Conservation (phyloP, 139 green algal species). For the Volvox reticuliferus region DNA sequence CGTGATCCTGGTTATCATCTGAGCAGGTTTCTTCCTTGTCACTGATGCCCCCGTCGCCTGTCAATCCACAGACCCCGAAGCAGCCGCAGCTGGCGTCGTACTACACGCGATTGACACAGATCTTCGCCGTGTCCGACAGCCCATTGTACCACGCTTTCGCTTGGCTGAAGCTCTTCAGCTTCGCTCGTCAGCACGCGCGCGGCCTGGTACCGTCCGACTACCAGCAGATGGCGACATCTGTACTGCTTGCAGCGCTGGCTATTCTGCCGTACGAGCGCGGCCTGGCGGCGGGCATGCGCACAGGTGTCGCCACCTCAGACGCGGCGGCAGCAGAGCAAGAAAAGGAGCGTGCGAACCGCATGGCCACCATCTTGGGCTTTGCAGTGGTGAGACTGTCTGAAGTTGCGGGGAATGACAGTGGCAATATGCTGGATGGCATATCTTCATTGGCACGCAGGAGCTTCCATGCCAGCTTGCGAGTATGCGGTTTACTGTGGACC, state of each 20-base stretch:
- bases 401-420: no score
- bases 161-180: constrained; percentile 96
- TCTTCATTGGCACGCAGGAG: no score
- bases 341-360: constrained; percentile 89
- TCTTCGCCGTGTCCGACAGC: constrained; percentile 89
- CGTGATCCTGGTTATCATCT: no score
- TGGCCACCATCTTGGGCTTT: constrained; percentile 96
- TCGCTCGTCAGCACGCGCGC: constrained; percentile 69
- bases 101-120: constrained; percentile 86
- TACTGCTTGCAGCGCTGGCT: constrained; percentile 93
- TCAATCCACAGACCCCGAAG: constrained; percentile 73
- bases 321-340: constrained; percentile 81
- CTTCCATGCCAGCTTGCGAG: no score
- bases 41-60: background rate
- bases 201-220: constrained; percentile 49
- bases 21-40: no score
- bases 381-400: constrained; percentile 61
- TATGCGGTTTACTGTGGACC: no score
- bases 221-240: constrained; percentile 85
- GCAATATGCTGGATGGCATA: no score
- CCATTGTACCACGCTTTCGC: constrained; percentile 96
- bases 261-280: constrained; percentile 91
- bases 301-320: constrained; percentile 39
- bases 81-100: constrained; percentile 96
- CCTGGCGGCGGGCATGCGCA: background rate